These are phyloP conservation scores for Cutaneotrichosporon sp. DNA, from an alignment of 1,284 basidiomycete genomes.

Conservation along the genomic window DNA sequence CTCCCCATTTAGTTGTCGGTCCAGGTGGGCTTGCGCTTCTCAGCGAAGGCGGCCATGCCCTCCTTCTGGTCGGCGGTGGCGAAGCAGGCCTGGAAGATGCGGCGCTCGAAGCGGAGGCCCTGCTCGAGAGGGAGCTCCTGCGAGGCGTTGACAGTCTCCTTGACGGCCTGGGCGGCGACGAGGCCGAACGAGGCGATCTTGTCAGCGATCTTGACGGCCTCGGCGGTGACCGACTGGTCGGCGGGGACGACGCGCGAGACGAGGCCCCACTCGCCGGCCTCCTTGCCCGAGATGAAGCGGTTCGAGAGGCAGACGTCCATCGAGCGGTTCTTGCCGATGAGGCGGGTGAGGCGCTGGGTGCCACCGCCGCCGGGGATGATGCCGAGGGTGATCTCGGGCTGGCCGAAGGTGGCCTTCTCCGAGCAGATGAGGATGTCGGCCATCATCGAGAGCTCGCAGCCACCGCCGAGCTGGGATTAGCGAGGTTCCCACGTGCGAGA, in stretches of 20 bases:
- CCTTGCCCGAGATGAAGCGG: slow-evolving; percentile 72
- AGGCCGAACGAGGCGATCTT: slow-evolving; percentile 81
- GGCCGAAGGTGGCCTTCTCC: slow-evolving; percentile 88
- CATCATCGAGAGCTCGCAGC: slow-evolving; percentile 93
- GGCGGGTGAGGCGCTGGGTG: slow-evolving; percentile 69
- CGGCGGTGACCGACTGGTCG: slow-evolving; percentile 79
- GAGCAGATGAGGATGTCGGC: slow-evolving; percentile 96
- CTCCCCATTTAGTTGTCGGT: slow-evolving; percentile 35
- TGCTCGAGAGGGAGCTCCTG: slow-evolving; percentile 80
- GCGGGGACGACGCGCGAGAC: slow-evolving; percentile 78
- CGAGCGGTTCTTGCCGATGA: slow-evolving; percentile 88
- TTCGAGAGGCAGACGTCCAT: slow-evolving; percentile 97
- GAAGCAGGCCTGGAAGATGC: slow-evolving; percentile 90
- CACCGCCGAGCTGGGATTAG: slow-evolving; percentile 75
- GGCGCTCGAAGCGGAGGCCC: slow-evolving; percentile 83
- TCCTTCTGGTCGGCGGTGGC: slow-evolving; percentile 98
- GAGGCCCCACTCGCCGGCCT: slow-evolving; percentile 84
- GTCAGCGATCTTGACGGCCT: slow-evolving; percentile 80
- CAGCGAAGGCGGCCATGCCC: slow-evolving; percentile 73
- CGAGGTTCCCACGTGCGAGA: neutral
- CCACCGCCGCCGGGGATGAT: slow-evolving; percentile 73
- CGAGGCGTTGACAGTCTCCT: slow-evolving; percentile 91
- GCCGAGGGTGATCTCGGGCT: slow-evolving; percentile 96
- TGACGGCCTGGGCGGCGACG: slow-evolving; percentile 84
- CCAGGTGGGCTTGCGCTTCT: slow-evolving; percentile 80